Evolutionary conservation across 805 yeast species (phyloP).

Genomic region (Suhomyces xylopsoci): DNA sequence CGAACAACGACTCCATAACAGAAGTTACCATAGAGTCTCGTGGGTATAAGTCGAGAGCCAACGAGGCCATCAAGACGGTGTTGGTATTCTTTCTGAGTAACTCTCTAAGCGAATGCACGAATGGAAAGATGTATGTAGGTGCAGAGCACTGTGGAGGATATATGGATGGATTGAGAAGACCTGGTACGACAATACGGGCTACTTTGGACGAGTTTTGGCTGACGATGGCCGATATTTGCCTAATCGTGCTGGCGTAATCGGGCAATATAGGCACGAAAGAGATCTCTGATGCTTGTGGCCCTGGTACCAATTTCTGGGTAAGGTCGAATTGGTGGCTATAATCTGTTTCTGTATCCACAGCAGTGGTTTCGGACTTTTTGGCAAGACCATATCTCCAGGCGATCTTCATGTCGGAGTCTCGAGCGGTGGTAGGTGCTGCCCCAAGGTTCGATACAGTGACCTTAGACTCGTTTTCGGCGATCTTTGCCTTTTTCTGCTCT

Average conservation of each 20-base stretch:
- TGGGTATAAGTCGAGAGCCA: slow-evolving; percentile 66
- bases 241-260: slow-evolving; percentile 18
- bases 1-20: slow-evolving; percentile 55
- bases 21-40: slow-evolving; percentile 47
- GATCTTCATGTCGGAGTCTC: slow-evolving; percentile 61
- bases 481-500: slow-evolving; percentile 60
- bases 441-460: slow-evolving; percentile 66
- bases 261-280: slow-evolving; percentile 46
- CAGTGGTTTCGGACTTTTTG: slow-evolving; percentile 22
- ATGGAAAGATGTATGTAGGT: slow-evolving; percentile 51
- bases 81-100: slow-evolving; percentile 46
- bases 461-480: slow-evolving; percentile 56
- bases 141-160: slow-evolving; percentile 52
- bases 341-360: slow-evolving; percentile 41
- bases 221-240: slow-evolving; percentile 43
- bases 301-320: slow-evolving; percentile 65
- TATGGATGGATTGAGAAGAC: slow-evolving; percentile 73
- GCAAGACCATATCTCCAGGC: slow-evolving; percentile 88
- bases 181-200: slow-evolving; percentile 69
- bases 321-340: slow-evolving; percentile 73
- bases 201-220: slow-evolving; percentile 42
- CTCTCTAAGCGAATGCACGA: slow-evolving; percentile 57
- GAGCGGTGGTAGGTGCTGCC: slow-evolving; percentile 19
- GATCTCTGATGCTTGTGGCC: slow-evolving; percentile 61
- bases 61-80: slow-evolving; percentile 50